Base-by-base conservation (phyloP, 2,329 filamentous ascomycete species). In the Penicillium sp. region DNA sequence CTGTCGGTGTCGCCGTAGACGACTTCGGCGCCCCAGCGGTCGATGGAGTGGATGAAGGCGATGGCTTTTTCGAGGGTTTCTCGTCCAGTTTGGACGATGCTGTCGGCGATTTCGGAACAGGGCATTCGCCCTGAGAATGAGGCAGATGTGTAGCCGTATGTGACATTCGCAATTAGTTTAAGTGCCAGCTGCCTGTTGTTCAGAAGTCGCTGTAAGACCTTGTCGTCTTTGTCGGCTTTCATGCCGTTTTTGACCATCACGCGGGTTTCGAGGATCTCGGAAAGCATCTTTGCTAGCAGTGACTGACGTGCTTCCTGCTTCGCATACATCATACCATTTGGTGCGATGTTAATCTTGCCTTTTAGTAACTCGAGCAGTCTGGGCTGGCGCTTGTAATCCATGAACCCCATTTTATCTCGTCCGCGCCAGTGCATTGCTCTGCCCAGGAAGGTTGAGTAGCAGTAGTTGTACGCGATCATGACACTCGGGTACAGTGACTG, bases 401-500 rank as follows among this genome's bases (percentile, higher is more conserved):
- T 86, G 71, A 97, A 96, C 0, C 94, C 94, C 89, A 99, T 91
- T 76, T 97, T 96, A 78, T 91, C 93, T 31, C 84, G 86, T 2
- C 92, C 93, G n/a, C 91, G 86, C 93, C 93, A 97, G 66, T 87
- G 86, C 29, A 87, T 85, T 39, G 96, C 87, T 31, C 94, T 86
- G 0, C 94, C 94, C 0, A 97, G 81, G 66, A 93, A 99, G 0
- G 94, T 99, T 0, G 94, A 97, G 71, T 99, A 99, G 77, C 94
- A 99, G 71, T 97, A 94, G 69, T 99, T 99, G 79, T 99, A 97
- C 0, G 94, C 94, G 70, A 99, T 97, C 92, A 99, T 97, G 59
- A 97, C 88, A 74, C 93, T 97, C 0, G 94, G 94, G 65, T 99
- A 99, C 48, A 99, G 78, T 59, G 91, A 96, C 70, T 97, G 93